Base-by-base conservation (phyloP, 2,329 filamentous ascomycete species). In the Teratosphaeria pseudoeucalypti region DNA sequence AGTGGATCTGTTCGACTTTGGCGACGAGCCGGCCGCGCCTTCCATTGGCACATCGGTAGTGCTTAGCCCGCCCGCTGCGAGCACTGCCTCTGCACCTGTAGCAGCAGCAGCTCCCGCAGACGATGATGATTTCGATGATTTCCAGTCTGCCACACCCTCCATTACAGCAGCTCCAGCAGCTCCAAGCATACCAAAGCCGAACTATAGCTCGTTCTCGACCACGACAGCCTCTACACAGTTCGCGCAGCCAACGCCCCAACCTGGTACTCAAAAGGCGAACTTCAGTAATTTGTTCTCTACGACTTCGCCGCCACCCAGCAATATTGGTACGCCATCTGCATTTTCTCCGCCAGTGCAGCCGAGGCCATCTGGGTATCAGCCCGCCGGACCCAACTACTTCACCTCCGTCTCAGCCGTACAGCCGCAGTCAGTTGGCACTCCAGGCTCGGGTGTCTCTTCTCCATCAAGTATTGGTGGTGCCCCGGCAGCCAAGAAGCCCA, bases 51-150 rank as follows among this genome's bases (percentile, higher is more conserved):
- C 76, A 63, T 61, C 16, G 59, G 63, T 12, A 58, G 7, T 53
- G 54, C 27, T 29, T 14, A 54, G 27, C 19, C 53, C 53, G 27
- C 34, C 58, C 14, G 34, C 60, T n/a, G 57, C 66, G 9, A 59
- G 62, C 12, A 55, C 67, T 26, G 23, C 77, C 10, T 39, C 67
- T 16, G 62, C 68, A 10, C 34, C 63, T 23, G 37, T 65, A 39
- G 58, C 63, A 32, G 58, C 63, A 32, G 57, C 61, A 5, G 57
- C 61, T 34, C 78, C 78, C 52, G 85, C 84, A 57, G 87, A 89
- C 63, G 92, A 96, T 64, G 92, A 96, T 66, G 94, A 96, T 64
- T 97, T 97, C 70, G 94, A 97, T 71, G 94, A 99, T 71, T 97
- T 97, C 80, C 90, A 96, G 74, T 95, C 91, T 23, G 92, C 92